Conservation (phyloP, 1,284 basidiomycete genomes). For the Cryptococcus jaspeensis region DNA sequence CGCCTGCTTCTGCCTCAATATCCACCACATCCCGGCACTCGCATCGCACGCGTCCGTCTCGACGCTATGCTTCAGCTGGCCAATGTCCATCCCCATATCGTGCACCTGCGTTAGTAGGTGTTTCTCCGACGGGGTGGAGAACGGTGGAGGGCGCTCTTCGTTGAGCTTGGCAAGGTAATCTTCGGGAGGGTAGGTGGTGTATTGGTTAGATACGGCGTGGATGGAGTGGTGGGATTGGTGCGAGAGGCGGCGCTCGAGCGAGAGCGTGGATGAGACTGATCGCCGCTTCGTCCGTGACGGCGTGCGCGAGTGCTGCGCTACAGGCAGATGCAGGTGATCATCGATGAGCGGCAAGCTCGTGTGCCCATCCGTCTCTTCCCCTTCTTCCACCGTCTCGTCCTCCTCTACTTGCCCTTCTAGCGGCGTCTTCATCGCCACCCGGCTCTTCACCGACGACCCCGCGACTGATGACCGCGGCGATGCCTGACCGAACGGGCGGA, state of each 20-base stretch:
- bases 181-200: conserved; percentile 44
- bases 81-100: conserved; percentile 81
- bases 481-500: conserved; percentile 22
- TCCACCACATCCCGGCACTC: conserved; percentile 93
- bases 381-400: conserved; percentile 29
- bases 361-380: conserved; percentile 15
- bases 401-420: conserved; percentile 44
- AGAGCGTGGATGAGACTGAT: conserved; percentile 76
- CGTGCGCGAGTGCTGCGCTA: conserved; percentile 64
- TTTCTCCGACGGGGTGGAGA: conserved; percentile 79
- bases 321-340: conserved; percentile 44
- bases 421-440: conserved; percentile 16
- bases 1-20: conserved; percentile 72
- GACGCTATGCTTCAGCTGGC: conserved; percentile 91
- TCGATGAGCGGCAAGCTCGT: conserved; percentile 28
- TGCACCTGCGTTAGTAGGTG: conserved; percentile 74
- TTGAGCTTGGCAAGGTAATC: conserved; percentile 70
- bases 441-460: conserved; percentile 8
- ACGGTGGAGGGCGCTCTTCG: conserved; percentile 71
- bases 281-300: conserved; percentile 92
- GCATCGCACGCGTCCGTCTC: conserved; percentile 89
- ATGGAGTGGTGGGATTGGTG: conserved; percentile 43
- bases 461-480: conserved; percentile 11
- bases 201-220: conserved; percentile 34
- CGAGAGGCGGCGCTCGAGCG: conserved; percentile 51